These are phyloP conservation scores for Paramecium octaurelia DNA, from an alignment of 73 alveolate genomes.

Conservation along the genomic window DNA sequence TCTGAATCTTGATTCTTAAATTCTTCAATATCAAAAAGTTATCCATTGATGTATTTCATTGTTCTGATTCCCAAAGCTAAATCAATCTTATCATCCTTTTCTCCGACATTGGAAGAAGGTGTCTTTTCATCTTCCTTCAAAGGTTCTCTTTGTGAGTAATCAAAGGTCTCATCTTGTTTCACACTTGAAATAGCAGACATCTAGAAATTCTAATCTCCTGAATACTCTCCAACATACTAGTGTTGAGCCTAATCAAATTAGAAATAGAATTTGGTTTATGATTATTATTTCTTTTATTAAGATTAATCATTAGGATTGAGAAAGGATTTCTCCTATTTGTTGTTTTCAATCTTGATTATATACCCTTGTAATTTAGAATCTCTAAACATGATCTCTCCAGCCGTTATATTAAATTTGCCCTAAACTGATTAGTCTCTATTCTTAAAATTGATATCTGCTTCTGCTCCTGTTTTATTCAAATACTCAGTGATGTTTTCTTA, in stretches of 20 bases:
- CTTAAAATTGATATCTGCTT: conserved; percentile 33
- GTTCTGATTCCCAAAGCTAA: conserved; percentile 56
- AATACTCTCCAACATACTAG: neutral
- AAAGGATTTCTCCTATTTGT: neutral
- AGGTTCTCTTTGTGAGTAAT: conserved; percentile 42
- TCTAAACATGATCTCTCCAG: conserved; percentile 1
- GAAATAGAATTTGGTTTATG: conserved; percentile 11
- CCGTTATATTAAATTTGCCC: neutral
- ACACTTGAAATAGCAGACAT: conserved; percentile 49
- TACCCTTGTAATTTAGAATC: conserved; percentile 55
- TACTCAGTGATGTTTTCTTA: conserved; percentile 24
- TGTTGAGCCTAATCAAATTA: neutral
- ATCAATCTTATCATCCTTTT: conserved; percentile 41
- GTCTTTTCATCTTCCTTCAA: conserved; percentile 53
- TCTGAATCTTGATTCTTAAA: conserved; percentile 54
- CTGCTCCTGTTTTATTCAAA: conserved; percentile 48
- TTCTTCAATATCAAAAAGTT: conserved; percentile 54
- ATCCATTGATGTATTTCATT: conserved; percentile 5
- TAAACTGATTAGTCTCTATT: conserved; percentile 34
- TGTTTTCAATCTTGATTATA: conserved; percentile 44
- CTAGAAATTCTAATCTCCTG: conserved; percentile 31
- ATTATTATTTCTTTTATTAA: neutral
- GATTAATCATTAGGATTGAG: neutral
- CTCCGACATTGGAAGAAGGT: conserved; percentile 4
- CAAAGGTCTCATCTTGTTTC: conserved; percentile 45